A percentile compares a stretch with the other conserved stretches of the same genome.
Conservation (phyloP, 1,284 basidiomycete species). For the Anthracocystis setariae region DNA sequence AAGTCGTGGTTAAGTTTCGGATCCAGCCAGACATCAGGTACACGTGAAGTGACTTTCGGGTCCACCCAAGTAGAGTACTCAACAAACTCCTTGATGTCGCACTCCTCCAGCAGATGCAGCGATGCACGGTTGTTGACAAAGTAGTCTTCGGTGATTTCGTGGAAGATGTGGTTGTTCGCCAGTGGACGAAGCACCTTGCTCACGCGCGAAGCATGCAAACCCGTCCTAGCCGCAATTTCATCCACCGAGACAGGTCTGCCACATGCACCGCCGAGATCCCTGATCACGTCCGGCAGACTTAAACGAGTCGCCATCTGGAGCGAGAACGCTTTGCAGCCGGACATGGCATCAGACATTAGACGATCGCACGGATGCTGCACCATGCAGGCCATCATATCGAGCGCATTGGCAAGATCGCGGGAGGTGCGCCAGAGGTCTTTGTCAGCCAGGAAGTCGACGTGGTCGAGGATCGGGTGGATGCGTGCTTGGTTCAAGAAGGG, state of each 20-base stretch:
- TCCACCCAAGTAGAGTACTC: constrained; percentile 16
- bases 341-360: constrained; percentile 23
- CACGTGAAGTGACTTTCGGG: constrained; percentile 7
- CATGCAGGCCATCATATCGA: constrained; percentile 37
- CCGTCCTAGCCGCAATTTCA: constrained; percentile 9
- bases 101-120: constrained; percentile 20
- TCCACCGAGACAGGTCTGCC: constrained; percentile 18
- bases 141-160: constrained; percentile 17
- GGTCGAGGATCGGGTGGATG: constrained; percentile 19
- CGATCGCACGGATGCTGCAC: constrained; percentile 16
- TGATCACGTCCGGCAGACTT: constrained; percentile 27
- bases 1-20: constrained; percentile 10
- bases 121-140: constrained; percentile 33
- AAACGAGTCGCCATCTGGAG: constrained; percentile 31
- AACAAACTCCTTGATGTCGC: constrained; percentile 28
- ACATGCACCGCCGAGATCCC: constrained; percentile 11
- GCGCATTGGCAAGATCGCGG: constrained; percentile 11
- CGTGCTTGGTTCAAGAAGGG: constrained; percentile 25
- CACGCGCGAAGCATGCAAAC: constrained; percentile 15
- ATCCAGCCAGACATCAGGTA: constrained; percentile 21
- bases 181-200: constrained; percentile 27
- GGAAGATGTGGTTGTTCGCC: constrained; percentile 36
- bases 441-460: constrained; percentile 5
- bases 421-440: constrained; percentile 19
- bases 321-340: constrained; percentile 19